These are phyloP conservation scores for Pachysandra terminalis DNA, from an alignment of 164 flowering plant species.

Conservation along the genomic window DNA sequence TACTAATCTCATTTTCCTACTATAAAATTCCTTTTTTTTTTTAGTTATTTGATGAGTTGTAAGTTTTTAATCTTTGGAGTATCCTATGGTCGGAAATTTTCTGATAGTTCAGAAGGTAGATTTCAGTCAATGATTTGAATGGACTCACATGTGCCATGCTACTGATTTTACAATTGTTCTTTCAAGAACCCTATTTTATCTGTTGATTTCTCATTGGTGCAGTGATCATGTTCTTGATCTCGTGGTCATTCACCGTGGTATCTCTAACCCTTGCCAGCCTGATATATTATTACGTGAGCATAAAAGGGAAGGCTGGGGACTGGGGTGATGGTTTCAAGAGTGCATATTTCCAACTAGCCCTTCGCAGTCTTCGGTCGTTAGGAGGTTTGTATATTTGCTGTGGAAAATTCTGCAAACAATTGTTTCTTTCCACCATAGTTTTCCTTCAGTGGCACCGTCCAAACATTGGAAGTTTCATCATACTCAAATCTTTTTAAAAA, in stretches of 20 bases:
- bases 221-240: conserved; percentile 99
- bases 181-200: background rate
- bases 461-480: background rate
- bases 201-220: conserved; percentile 34
- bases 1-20: too few species aligned
- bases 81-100: too few species aligned
- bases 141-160: background rate
- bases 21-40: too few species aligned
- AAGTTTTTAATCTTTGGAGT: too few species aligned
- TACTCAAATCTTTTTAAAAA: background rate
- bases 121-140: background rate
- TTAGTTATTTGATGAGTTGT: too few species aligned
- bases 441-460: background rate
- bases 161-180: background rate
- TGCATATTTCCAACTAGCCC: conserved; percentile 98
- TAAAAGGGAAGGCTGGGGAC: conserved; percentile 99
- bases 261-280: conserved; percentile 94
- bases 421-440: background rate
- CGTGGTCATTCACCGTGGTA: conserved; percentile 96
- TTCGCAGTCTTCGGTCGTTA: conserved; percentile 94
- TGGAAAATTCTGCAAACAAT: background rate
- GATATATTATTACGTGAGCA: conserved; percentile 90
- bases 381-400: conserved; percentile 68
- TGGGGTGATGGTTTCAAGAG: conserved; percentile 99
- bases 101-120: too few species aligned